Conservation (phyloP, 129 eudicot species). For the Chrysanthemum seticuspe region DNA sequence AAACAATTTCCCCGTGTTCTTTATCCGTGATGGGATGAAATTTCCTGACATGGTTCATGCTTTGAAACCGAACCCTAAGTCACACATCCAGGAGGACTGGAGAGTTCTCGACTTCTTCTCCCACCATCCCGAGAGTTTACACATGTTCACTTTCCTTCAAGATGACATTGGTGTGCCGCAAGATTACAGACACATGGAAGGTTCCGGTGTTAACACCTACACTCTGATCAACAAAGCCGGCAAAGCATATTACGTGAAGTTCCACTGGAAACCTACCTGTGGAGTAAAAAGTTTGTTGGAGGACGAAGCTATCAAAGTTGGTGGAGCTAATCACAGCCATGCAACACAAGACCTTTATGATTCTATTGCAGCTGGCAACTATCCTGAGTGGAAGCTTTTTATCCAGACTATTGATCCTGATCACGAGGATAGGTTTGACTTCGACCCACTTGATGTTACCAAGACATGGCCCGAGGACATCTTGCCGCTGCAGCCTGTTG, state of each 20-base stretch:
- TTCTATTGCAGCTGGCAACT: constrained; percentile 71
- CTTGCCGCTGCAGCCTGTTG: constrained; percentile 78
- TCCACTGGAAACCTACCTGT: constrained; percentile 86
- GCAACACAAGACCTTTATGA: constrained; percentile 81
- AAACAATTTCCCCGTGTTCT: constrained; percentile 86
- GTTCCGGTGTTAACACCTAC: constrained; percentile 80
- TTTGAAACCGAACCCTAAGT: constrained; percentile 77
- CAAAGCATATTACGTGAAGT: constrained; percentile 66
- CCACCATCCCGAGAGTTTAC: constrained; percentile 72
- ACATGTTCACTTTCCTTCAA: constrained; percentile 76
- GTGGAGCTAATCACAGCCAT: constrained; percentile 31
- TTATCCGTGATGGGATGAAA: constrained; percentile 77
- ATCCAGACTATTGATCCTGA: constrained; percentile 74
- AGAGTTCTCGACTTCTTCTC: constrained; percentile 73
- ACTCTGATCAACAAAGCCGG: constrained; percentile 68
- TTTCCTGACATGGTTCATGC: constrained; percentile 90
- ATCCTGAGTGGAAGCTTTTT: constrained; percentile 75
- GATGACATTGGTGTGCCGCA: constrained; percentile 78
- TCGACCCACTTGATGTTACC: constrained; percentile 81
- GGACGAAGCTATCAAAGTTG: constrained; percentile 63
- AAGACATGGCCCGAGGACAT: constrained; percentile 90
- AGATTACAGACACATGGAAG: constrained; percentile 85
- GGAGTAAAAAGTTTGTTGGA: constrained; percentile 64
- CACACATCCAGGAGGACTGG: constrained; percentile 89
- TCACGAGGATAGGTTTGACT: constrained; percentile 69